Conservation (phyloP, 176 grass and related monocot species). For the Tillandsia leiboldiana region DNA sequence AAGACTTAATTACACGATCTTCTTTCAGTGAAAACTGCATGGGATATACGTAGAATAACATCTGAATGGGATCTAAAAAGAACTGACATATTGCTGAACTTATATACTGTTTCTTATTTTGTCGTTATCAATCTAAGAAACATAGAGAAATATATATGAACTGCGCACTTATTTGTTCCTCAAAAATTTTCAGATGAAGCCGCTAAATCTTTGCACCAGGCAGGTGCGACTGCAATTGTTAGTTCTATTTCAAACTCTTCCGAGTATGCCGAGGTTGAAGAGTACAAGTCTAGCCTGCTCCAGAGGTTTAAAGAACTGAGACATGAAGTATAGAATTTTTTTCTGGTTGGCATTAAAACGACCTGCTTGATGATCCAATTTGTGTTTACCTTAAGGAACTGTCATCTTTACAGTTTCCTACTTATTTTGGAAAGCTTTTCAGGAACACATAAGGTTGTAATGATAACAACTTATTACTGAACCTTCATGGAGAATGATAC, state of each 20-base stretch:
- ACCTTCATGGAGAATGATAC: too few relatives aligned
- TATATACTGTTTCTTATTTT: background rate
- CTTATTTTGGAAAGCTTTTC: too few relatives aligned
- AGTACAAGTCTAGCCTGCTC: conserved; percentile 47
- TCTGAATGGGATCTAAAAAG: too few relatives aligned
- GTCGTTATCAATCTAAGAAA: background rate
- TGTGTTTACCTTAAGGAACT: background rate
- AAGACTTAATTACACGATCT: too few relatives aligned
- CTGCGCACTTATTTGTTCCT: background rate
- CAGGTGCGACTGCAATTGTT: conserved; percentile 52
- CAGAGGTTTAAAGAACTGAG: conserved; percentile 45
- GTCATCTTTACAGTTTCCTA: background rate
- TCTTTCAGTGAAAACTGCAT: too few relatives aligned
- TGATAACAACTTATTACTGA: too few relatives aligned
- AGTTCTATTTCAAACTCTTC: conserved; percentile 42
- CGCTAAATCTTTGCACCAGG: conserved; percentile 50
- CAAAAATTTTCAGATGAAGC: conserved; percentile 54
- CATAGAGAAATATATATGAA: background rate
- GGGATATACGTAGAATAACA: too few relatives aligned
- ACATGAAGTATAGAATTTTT: background rate
- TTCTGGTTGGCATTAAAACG: background rate
- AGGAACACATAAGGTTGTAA: too few relatives aligned
- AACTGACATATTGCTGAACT: too few relatives aligned
- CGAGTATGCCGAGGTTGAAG: conserved; percentile 60
- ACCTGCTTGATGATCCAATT: background rate